These are phyloP conservation scores for Nepenthes mirabilis DNA, from an alignment of 148 eudicot species.

Conservation along the genomic window DNA sequence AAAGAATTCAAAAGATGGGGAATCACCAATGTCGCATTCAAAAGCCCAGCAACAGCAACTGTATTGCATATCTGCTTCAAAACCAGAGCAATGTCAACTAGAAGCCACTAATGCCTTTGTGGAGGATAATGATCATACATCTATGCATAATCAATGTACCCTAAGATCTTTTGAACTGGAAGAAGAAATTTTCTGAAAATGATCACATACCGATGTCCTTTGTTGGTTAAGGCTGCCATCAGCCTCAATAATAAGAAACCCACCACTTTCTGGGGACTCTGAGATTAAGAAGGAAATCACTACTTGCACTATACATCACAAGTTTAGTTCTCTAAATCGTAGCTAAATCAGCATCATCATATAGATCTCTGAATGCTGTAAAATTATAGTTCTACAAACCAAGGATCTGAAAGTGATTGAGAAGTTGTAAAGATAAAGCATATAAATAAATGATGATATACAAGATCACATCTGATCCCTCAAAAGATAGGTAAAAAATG, in stretches of 20 bases:
- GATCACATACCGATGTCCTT: slow-evolving; percentile 57
- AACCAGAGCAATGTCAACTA: slow-evolving; percentile 2
- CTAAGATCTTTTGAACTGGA: not conserved
- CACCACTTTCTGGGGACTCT: slow-evolving; percentile 9
- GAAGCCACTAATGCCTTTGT: not conserved
- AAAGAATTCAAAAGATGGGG: slow-evolving; percentile 19
- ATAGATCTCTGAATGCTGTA: no score
- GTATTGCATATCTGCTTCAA: slow-evolving; percentile 81
- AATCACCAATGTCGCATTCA: slow-evolving; percentile 63
- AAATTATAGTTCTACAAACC: no score
- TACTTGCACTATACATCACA: no score
- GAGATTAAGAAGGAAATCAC: no score
- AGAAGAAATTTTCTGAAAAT: not conserved
- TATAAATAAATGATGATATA: no score
- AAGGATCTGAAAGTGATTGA: no score
- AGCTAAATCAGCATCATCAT: no score
- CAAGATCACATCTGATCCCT: no score
- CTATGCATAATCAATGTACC: not conserved
- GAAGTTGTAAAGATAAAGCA: no score
- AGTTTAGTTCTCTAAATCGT: no score
- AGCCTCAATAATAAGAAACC: slow-evolving; percentile 66
- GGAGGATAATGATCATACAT: not conserved
- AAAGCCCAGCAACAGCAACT: slow-evolving; percentile 73
- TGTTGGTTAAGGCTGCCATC: slow-evolving; percentile 94
- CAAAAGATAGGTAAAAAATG: no score